phyloP scores from a whole-genome alignment of 169 alveolate species.

The Eimeria necatrix region DNA sequence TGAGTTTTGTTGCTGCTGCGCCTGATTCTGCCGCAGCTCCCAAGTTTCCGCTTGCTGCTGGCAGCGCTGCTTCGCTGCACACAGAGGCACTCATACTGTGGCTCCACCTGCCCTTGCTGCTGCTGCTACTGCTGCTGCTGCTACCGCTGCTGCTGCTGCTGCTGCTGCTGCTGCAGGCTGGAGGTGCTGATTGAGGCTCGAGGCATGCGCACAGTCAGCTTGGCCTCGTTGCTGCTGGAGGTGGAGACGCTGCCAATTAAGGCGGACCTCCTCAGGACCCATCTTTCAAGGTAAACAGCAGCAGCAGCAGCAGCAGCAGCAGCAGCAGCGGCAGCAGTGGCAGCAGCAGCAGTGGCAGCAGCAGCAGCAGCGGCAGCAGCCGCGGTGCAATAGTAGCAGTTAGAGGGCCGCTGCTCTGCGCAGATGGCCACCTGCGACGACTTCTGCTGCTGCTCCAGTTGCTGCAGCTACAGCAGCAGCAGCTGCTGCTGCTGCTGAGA shows the following conservation, averaged over 20 bases:
- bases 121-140: conserved; percentile 60
- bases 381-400: background rate
- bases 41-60: background rate
- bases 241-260: conserved; percentile 83
- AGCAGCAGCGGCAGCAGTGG: conserved; percentile 24
- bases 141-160: conserved; percentile 32
- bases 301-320: conserved; percentile 57
- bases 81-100: background rate
- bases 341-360: conserved; percentile 12
- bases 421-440: too few species aligned
- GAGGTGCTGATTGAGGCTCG: conserved; percentile 68
- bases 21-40: background rate
- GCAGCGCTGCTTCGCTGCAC: background rate
- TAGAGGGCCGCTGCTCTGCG: background rate
- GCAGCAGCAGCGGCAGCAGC: conserved; percentile 52
- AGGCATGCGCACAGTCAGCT: conserved; percentile 39
- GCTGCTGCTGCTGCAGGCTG: conserved; percentile 71
- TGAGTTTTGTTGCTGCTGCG: background rate
- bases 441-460: too few species aligned
- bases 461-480: background rate
- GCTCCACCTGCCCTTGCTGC: background rate
- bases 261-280: conserved; percentile 82
- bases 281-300: conserved; percentile 75
- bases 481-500: conserved; percentile 14
- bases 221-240: conserved; percentile 76